Evolutionary conservation across 2,329 filamentous ascomycete species (phyloP).

Genomic region (Epichloe coenophiala): DNA sequence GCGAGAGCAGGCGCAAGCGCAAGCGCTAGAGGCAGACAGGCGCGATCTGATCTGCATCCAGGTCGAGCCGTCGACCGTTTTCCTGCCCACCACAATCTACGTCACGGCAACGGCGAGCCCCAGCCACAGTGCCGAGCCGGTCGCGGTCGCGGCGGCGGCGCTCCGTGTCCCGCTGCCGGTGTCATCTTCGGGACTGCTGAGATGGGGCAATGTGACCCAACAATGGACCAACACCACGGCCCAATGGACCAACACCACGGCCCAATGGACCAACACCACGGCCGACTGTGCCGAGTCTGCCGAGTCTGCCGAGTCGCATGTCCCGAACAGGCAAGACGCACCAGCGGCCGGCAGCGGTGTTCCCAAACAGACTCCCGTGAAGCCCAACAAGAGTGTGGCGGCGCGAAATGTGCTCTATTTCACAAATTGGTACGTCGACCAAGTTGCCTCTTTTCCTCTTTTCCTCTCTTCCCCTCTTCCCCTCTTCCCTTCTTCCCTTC

Average conservation of each 20-base stretch:
- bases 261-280: neutral
- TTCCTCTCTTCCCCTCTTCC: no score
- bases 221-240: no score
- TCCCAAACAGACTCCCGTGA: neutral
- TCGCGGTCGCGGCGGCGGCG: neutral
- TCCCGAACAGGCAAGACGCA: neutral
- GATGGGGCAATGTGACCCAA: conserved; percentile 3
- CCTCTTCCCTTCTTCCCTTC: no score
- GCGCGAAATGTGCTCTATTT: conserved; percentile 35
- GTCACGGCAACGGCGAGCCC: neutral
- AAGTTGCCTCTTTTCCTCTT: no score
- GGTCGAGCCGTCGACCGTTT: conserved; percentile 1
- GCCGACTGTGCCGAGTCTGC: neutral
- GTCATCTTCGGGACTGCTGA: neutral
- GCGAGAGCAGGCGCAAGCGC: neutral
- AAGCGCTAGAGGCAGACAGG: neutral
- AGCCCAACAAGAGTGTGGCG: neutral
- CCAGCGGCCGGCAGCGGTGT: neutral
- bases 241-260: no score
- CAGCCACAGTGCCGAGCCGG: neutral
- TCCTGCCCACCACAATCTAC: neutral
- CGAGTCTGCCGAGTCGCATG: neutral
- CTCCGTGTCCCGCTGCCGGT: neutral
- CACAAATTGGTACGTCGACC: conserved; percentile 33
- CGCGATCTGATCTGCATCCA: neutral